phyloP scores from a whole-genome alignment of 1,284 basidiomycete species.

The Cutaneotrichosporon mucoides region DNA sequence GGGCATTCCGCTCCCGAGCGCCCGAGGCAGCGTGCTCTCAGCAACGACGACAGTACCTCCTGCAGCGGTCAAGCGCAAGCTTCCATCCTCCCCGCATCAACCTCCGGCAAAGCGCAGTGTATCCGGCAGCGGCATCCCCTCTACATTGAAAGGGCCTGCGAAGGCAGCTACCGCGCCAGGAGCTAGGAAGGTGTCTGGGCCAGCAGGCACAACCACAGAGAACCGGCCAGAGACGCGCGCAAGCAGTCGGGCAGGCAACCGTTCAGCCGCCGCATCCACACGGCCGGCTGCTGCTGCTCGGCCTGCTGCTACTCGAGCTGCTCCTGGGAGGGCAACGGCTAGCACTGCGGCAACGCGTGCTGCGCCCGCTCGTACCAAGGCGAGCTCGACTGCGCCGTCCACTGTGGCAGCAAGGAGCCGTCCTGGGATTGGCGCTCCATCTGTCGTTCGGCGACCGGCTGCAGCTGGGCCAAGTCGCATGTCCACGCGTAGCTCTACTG shows the following conservation, averaged over 20 bases:
- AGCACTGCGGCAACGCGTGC: not conserved
- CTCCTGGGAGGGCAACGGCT: not conserved
- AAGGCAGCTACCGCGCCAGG: not conserved
- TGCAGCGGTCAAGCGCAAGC: slow-evolving; percentile 29
- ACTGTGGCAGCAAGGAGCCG: not conserved
- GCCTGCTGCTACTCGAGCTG: not conserved
- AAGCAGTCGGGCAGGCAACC: not conserved
- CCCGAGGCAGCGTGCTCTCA: not conserved
- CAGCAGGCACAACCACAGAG: not conserved
- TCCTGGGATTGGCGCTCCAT: not conserved
- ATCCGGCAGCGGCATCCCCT: slow-evolving; percentile 13
- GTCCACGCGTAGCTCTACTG: not conserved
- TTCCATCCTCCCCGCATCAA: slow-evolving; percentile 27
- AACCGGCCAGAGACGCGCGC: not conserved
- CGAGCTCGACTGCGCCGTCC: not conserved
- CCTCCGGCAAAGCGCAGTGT: slow-evolving; percentile 28
- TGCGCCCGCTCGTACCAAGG: not conserved
- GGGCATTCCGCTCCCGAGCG: slow-evolving; percentile 8
- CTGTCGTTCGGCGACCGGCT: too few species aligned
- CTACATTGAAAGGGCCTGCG: not conserved
- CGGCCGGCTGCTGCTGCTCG: not conserved
- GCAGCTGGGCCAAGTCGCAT: not conserved
- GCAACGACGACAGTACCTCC: not conserved
- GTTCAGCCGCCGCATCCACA: not conserved
- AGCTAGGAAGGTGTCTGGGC: not conserved